These are phyloP conservation scores for Aureobasidium melanogenum DNA, from an alignment of 2,329 filamentous ascomycete species.

Conservation along the genomic window DNA sequence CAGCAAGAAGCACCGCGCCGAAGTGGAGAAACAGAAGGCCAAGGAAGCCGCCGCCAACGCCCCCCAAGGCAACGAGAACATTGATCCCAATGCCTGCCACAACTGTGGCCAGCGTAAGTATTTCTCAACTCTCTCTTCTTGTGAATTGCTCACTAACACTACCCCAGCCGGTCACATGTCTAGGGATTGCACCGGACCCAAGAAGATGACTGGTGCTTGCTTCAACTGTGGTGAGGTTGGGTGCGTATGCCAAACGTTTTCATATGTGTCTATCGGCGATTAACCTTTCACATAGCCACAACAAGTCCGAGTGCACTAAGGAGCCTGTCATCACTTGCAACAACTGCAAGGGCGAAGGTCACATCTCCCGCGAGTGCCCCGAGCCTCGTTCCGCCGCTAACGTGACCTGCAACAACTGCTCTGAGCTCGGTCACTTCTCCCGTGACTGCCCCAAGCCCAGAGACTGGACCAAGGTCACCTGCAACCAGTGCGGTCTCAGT, in stretches of 20 bases:
- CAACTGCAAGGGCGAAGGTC: not conserved
- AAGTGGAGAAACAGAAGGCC: not conserved
- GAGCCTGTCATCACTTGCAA: not conserved
- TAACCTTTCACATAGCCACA: constrained; percentile 27
- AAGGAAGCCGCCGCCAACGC: not conserved
- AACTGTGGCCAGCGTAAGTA: constrained; percentile 2
- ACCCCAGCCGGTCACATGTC: not conserved
- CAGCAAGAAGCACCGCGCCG: constrained; percentile 7
- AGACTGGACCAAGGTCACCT: constrained; percentile 37
- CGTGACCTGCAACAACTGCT: constrained; percentile 29
- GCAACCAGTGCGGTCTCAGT: constrained; percentile 31
- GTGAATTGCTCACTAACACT: not conserved
- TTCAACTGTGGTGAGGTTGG: constrained; percentile 38
- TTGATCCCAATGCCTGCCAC: constrained; percentile 5
- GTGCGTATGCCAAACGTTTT: not conserved
- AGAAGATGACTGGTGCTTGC: constrained; percentile 26
- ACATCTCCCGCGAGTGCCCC: constrained; percentile 25
- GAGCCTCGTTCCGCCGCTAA: constrained; percentile 28
- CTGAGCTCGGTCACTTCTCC: constrained; percentile 53
- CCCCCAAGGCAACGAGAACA: not conserved
- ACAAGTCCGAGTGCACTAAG: constrained; percentile 6
- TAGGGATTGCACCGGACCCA: not conserved
- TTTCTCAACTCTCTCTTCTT: not conserved
- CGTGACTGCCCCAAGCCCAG: constrained; percentile 53
- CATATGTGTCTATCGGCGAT: not conserved